Conservation (phyloP, 805 yeast species). For the Metschnikowia corniflorae region DNA sequence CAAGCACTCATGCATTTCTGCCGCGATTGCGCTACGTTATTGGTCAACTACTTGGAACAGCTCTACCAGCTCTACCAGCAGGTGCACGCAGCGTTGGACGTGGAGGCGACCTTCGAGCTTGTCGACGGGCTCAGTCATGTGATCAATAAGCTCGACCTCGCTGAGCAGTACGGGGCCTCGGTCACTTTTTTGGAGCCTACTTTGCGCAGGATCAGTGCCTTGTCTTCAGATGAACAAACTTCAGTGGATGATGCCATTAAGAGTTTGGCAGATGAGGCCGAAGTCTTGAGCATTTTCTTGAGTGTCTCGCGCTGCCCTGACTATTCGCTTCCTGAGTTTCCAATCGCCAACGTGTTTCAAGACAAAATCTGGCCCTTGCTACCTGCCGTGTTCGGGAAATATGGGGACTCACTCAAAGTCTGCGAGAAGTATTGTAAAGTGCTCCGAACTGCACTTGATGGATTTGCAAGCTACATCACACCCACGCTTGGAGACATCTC, state of each 20-base stretch:
- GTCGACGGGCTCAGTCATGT: constrained; percentile 90
- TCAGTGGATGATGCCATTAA: constrained; percentile 19
- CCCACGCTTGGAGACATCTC: constrained; percentile 66
- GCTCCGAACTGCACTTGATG: constrained; percentile 60
- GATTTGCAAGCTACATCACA: constrained; percentile 51
- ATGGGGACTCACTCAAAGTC: constrained; percentile 57
- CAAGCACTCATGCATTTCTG: constrained; percentile 93
- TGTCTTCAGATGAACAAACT: constrained; percentile 11
- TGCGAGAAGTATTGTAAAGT: constrained; percentile 75
- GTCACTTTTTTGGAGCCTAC: constrained; percentile 68
- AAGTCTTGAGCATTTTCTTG: constrained; percentile 59
- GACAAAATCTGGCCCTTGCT: constrained; percentile 60
- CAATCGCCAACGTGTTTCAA: constrained; percentile 50
- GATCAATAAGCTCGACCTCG: constrained; percentile 55
- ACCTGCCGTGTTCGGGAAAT: constrained; percentile 44
- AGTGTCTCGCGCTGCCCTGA: constrained; percentile 50
- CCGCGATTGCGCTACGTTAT: constrained; percentile 73
- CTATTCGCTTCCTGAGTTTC: constrained; percentile 39
- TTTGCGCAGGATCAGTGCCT: constrained; percentile 41
- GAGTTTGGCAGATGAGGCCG: constrained; percentile 64
- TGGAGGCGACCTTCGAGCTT: constrained; percentile 69
- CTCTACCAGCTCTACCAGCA: constrained; percentile 67
- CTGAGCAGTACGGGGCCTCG: constrained; percentile 50
- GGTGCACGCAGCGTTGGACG: constrained; percentile 51
- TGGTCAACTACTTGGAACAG: constrained; percentile 69